Base-by-base conservation (phyloP, 306 rosid genomes). In the Fragaria ananassa region DNA sequence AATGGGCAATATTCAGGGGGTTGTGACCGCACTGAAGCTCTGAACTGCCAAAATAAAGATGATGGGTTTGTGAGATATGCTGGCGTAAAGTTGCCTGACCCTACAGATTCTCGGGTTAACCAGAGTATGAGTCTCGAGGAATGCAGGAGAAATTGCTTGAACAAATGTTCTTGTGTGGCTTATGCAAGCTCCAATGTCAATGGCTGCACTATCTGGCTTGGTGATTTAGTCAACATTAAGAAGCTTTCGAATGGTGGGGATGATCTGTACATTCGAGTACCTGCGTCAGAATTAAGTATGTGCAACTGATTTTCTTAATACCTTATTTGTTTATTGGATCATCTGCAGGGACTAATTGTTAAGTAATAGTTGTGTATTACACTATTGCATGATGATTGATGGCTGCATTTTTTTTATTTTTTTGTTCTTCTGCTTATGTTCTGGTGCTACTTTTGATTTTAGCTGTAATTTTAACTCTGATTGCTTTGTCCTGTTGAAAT, bases 201-300 rank as follows among this genome's bases (percentile, higher is more conserved):
- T 75, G 92, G 89, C 19, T 91, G 94, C 68, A 80, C 78, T 34
- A 68, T 83, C 61, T 87, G 94, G 93, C 83, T 77, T 74, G 76
- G 84, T 72, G 83, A 76, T 31, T 79, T 89, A 9, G n/a, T 44
- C 17, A 87, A 86, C 62, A 51, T 83, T 3, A 83, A 83, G 74
- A 75, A 77, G 53, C 53, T 81, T 65, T 29, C 44, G 3, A 58
- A 53, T 31, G 78, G 68, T 45, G 84, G 80, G 10, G 56, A 61
- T 14, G 83, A 85, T 80, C 62, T 87, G 6, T 89, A 77, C 65
- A 19, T 89, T 18, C 74, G 85, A 74, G 37, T 74, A 68, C 65
- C 67, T 35, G 39, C 34, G 68, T 83, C 86, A 10, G 86, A 78
- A 21, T 63, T 42, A 69, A 85, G 91, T 71, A 79, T 46, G 54